These are phyloP conservation scores for Lactifluus subvellereus DNA, from an alignment of 768 basidiomycete genomes.

Conservation along the genomic window DNA sequence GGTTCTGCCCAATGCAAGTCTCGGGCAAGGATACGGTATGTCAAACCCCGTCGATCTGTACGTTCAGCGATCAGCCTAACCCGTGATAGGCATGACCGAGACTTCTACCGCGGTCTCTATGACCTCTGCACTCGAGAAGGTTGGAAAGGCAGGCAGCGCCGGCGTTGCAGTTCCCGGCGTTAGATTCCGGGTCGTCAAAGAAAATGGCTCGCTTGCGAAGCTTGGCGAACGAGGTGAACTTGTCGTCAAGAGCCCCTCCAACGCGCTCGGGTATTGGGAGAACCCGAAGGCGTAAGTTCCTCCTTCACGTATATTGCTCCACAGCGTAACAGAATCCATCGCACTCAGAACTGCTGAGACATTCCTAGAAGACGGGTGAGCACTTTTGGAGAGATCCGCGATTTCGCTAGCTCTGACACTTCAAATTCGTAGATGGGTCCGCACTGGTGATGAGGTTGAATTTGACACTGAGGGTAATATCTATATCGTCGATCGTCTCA, in stretches of 20 bases:
- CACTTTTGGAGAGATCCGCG: not conserved
- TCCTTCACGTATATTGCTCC: not conserved
- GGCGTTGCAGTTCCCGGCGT: constrained; percentile 49
- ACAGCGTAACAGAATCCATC: not conserved
- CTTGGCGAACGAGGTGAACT: constrained; percentile 58
- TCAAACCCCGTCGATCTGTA: not conserved
- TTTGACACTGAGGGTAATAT: constrained; percentile 50
- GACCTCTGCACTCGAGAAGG: constrained; percentile 41
- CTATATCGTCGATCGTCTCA: constrained; percentile 56
- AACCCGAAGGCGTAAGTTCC: constrained; percentile 52
- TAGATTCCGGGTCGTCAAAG: constrained; percentile 45
- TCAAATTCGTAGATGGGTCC: constrained; percentile 48
- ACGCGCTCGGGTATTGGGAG: constrained; percentile 43
- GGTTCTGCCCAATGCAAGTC: constrained; percentile 49
- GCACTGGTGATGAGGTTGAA: constrained; percentile 59
- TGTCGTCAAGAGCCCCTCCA: constrained; percentile 38
- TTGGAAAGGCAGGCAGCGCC: constrained; percentile 48
- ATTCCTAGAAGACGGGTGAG: constrained; percentile 55
- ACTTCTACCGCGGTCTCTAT: constrained; percentile 48
- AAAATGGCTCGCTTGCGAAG: constrained; percentile 47
- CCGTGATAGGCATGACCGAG: constrained; percentile 60
- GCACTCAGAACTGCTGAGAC: constrained; percentile 54
- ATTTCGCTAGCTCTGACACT: not conserved
- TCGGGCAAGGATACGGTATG: constrained; percentile 57
- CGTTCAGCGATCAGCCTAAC: not conserved